A percentile compares a stretch with the other conserved stretches of the same genome.
phyloP scores from a whole-genome alignment of 2,329 filamentous ascomycete genomes.

The Sphaerulina vaccinii region DNA sequence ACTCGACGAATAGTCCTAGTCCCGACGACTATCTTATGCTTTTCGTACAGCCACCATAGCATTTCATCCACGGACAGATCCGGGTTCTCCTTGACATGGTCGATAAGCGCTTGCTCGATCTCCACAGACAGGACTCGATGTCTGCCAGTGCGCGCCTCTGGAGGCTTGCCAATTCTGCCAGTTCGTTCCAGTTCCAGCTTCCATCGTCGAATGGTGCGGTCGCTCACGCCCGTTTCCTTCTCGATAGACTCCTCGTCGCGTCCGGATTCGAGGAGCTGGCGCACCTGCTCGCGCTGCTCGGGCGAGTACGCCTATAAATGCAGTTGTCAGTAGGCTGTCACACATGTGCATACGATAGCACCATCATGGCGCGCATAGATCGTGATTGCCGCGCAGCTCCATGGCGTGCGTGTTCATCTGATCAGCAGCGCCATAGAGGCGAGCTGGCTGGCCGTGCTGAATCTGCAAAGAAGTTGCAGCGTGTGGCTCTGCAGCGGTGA shows the following conservation, averaged over 20 bases:
- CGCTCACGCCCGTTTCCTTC: slow-evolving; percentile 39
- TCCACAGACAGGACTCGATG: slow-evolving; percentile 39
- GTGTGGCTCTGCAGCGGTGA: not conserved
- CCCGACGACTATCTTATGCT: slow-evolving; percentile 39
- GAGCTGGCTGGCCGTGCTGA: not conserved
- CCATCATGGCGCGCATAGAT: not conserved
- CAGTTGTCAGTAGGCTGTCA: not conserved
- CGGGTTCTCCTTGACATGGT: slow-evolving; percentile 37
- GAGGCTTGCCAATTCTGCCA: slow-evolving; percentile 41
- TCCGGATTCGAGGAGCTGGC: slow-evolving; percentile 36
- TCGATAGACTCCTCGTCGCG: slow-evolving; percentile 39
- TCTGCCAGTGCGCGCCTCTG: slow-evolving; percentile 38
- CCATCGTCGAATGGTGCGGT: slow-evolving; percentile 36
- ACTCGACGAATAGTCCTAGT: slow-evolving; percentile 40
- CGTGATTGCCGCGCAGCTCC: slow-evolving; percentile 1
- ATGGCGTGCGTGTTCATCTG: not conserved
- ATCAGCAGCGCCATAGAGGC: not conserved
- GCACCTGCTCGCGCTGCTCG: slow-evolving; percentile 27
- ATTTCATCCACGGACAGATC: slow-evolving; percentile 41
- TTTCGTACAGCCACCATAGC: slow-evolving; percentile 42
- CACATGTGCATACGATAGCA: not conserved
- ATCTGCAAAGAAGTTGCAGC: not conserved
- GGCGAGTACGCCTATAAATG: slow-evolving; percentile 26
- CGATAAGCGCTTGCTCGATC: slow-evolving; percentile 38
- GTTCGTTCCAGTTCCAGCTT: slow-evolving; percentile 40